Base-by-base conservation (phyloP, 345 rosid species). In the Gossypium mustelinum region DNA sequence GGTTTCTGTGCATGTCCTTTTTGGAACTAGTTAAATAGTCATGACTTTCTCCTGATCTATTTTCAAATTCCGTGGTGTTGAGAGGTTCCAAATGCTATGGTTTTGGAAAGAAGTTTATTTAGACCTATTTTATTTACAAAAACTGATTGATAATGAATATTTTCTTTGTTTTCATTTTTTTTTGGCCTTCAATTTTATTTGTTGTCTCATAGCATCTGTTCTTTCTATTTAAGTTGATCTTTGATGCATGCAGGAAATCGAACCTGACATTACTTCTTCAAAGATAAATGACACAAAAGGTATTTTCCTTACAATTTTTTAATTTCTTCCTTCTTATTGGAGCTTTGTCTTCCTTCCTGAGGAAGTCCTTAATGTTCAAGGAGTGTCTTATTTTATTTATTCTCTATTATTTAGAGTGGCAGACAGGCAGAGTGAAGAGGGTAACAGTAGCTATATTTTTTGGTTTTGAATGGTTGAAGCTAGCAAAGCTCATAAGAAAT, bases 171-270 rank as follows among this genome's bases (percentile, higher is more conserved):
- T 64, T 74, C 13, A 74, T 3, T 34, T 18, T 11, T 51, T 51
- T 11, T 50, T 68, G 22, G 44, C 9, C 44, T 50, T 50, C 51
- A 50, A 16, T 50, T 50, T 68, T 48, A 13, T 68, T 66, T 44
- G 7, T 13, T 20, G 22, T 34, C 44, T 16, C 54, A 18, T 45
- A 2, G 45, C 9, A 22, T 70, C 7, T 17, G 16, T 47, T 61
- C 27, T 48, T 27, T 61, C 17, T 24, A 24, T 56, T 76, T 11
- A 70, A 51, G 60, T 29, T n/a, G 34, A 60, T 9, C 50, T 81
- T 84, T 60, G 73, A 48, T 75, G 47, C 45, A 61, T 75, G 78
- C 84, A 87, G 98, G 96, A 94, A 82, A 77, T 10, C 57, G 75
- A 85, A 75, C 59, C 82, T 54, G 89, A 78, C 68, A 73, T 71